Conservation (phyloP, 192 early-diverging fungal species). For the Backusella circina region DNA sequence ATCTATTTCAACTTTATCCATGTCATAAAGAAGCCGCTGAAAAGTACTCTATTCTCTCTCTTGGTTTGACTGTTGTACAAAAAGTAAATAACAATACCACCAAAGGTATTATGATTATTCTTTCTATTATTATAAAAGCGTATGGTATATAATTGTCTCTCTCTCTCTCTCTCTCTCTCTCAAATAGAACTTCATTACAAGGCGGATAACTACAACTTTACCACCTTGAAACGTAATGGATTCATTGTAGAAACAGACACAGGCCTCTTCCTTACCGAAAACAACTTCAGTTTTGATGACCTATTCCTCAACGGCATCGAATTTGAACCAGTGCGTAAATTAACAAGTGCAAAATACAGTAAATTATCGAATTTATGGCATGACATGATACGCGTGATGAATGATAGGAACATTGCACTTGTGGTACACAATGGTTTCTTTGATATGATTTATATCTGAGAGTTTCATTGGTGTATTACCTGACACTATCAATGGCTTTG, state of each 20-base stretch:
- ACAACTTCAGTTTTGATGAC: constrained; percentile 83
- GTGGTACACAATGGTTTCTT: constrained; percentile 93
- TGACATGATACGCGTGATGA: constrained; percentile 1
- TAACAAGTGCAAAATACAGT: neutral
- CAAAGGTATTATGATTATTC: too few species aligned
- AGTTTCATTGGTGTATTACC: constrained; percentile 84
- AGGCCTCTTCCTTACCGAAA: constrained; percentile 76
- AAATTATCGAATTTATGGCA: constrained; percentile 6
- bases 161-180: neutral
- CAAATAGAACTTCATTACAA: neutral
- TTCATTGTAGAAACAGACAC: constrained; percentile 69
- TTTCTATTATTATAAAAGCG: neutral
- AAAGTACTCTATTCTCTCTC: neutral
- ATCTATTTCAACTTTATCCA: neutral
- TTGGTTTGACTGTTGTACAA: neutral
- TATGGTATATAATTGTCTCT: too few species aligned
- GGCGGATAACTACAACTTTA: constrained; percentile 56
- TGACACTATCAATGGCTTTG: constrained; percentile 59
- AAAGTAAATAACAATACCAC: neutral
- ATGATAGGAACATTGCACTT: constrained; percentile 53
- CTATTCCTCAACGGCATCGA: constrained; percentile 77
- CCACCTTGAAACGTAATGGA: constrained; percentile 5
- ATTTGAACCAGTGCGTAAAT: constrained; percentile 55
- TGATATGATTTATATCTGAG: constrained; percentile 88
- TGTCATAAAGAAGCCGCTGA: neutral